These are phyloP conservation scores for Aspergillus ochraceoroseus DNA, from an alignment of 2,329 filamentous ascomycete species.

Conservation along the genomic window DNA sequence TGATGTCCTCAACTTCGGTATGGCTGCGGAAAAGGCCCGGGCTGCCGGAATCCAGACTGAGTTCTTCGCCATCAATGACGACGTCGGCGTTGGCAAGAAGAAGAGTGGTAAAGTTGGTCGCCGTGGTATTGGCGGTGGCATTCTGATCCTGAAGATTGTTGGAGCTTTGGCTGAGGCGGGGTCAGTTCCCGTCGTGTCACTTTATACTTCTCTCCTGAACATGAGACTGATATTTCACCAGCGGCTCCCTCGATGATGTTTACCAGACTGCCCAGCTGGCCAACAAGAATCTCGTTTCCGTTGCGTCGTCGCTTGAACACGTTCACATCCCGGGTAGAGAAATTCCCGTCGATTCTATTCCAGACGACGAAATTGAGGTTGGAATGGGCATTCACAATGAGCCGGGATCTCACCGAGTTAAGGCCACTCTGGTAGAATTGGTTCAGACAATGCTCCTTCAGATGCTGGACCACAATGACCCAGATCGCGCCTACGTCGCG, in stretches of 20 bases:
- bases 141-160: conserved; percentile 84
- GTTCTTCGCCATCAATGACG: conserved; percentile 89
- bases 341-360: conserved; percentile 49
- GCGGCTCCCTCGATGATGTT: conserved; percentile 62
- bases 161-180: conserved; percentile 76
- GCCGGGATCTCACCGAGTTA: conserved; percentile 51
- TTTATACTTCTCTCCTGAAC: neutral
- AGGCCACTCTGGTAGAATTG: conserved; percentile 48
- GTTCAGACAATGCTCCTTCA: conserved; percentile 61
- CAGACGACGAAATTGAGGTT: conserved; percentile 57
- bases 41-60: conserved; percentile 72
- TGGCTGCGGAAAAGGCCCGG: conserved; percentile 87
- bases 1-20: conserved; percentile 85
- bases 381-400: conserved; percentile 72
- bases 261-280: conserved; percentile 65
- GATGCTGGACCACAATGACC: conserved; percentile 57
- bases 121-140: conserved; percentile 84
- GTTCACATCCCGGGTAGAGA: conserved; percentile 86
- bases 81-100: conserved; percentile 77
- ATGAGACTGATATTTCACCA: conserved; percentile 15
- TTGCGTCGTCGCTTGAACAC: conserved; percentile 79
- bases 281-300: conserved; percentile 72
- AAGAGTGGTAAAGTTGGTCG: conserved; percentile 88
- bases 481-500: conserved; percentile 59
- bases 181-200: conserved; percentile 29